Base-by-base conservation (phyloP, 164 flowering plant species). In the Buxus sempervirens region DNA sequence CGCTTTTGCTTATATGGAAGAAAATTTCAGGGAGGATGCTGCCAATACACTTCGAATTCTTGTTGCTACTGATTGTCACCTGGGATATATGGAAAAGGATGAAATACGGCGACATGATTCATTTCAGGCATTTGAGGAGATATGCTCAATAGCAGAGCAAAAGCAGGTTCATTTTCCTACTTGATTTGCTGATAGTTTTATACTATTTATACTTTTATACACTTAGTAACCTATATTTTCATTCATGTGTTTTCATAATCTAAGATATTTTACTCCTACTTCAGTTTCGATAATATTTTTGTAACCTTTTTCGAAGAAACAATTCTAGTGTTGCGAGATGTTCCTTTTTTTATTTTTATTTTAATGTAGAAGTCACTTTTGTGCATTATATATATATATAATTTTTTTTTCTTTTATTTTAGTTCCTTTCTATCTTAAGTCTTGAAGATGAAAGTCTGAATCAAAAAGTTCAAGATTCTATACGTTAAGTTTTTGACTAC, bases 11-110 rank as follows among this genome's bases (percentile, higher is more conserved):
- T 61, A 36, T 32, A 13, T n/a, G 45, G 18, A 59, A 19, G 56
- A 45, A 45, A 24, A 23, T 70, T 70, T 26, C 79, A 95, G 97
- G 82, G 95, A 89, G 64, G 96, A 93, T 72, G 45, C 51, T 5
- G 74, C 70, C 54, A 65, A 83, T 73, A 88, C 93, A 16, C 82
- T 95, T 60, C 84, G 95, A n/a, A 70, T 92, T 60, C 96, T 95
- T 71, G 93, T 95, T 72, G 99, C 99, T 0, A 92, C 99, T 10
- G 99, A 95, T 75, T 92, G 97, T 65, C 99, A 95, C 75, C 80
- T 95, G 63, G 99, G 99, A 15, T 95, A 95, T 69, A 88, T 93
- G 98, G 99, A 95, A 77, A 95, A 92, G 77, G 98, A 95, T 82
- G 98, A 90, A 79, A 74, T 95, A 60, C 83, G 99, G 5, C 83